Percentiles rank a stretch among this genome's conserved stretches.
Evolutionary conservation across 345 rosid species (phyloP).

Genomic region (Kandelia obovata): DNA sequence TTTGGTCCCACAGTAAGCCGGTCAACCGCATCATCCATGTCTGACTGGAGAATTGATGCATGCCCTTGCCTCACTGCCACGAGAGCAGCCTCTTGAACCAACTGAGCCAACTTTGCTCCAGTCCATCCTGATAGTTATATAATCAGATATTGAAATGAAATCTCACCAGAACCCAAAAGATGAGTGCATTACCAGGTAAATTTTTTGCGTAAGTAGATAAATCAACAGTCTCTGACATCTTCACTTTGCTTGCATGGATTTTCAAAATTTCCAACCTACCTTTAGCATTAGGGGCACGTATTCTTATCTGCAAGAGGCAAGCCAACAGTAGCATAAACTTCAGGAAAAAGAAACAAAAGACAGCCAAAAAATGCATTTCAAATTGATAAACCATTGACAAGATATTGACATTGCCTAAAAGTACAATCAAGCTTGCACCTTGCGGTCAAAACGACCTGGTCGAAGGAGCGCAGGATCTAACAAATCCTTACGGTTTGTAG

Average conservation of each 20-base stretch:
- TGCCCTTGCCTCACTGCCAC: slow-evolving; percentile 89
- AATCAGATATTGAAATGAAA: slow-evolving; percentile 16
- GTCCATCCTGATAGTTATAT: slow-evolving; percentile 65
- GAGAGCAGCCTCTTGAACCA: slow-evolving; percentile 91
- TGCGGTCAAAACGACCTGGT: slow-evolving; percentile 96
- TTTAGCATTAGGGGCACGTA: slow-evolving; percentile 91
- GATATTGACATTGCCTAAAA: neutral
- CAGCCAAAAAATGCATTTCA: neutral
- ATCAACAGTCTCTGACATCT: slow-evolving; percentile 89
- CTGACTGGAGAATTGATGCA: slow-evolving; percentile 62
- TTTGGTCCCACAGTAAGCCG: slow-evolving; percentile 93
- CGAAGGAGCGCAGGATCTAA: slow-evolving; percentile 95
- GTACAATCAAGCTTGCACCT: slow-evolving; percentile 39
- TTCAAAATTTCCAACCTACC: slow-evolving; percentile 77
- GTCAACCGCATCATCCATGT: slow-evolving; percentile 91
- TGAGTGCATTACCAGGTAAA: slow-evolving; percentile 64
- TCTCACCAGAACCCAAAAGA: slow-evolving; percentile 14
- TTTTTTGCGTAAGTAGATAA: slow-evolving; percentile 73
- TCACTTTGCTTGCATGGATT: slow-evolving; percentile 88
- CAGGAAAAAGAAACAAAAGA: neutral
- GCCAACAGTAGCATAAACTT: slow-evolving; percentile 1
- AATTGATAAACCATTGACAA: neutral
- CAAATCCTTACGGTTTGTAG: slow-evolving; percentile 88
- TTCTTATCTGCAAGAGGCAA: slow-evolving; percentile 52
- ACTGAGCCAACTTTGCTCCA: slow-evolving; percentile 86